Evolutionary conservation across 768 basidiomycete genomes (phyloP).

Genomic region (Boletus huronensis): DNA sequence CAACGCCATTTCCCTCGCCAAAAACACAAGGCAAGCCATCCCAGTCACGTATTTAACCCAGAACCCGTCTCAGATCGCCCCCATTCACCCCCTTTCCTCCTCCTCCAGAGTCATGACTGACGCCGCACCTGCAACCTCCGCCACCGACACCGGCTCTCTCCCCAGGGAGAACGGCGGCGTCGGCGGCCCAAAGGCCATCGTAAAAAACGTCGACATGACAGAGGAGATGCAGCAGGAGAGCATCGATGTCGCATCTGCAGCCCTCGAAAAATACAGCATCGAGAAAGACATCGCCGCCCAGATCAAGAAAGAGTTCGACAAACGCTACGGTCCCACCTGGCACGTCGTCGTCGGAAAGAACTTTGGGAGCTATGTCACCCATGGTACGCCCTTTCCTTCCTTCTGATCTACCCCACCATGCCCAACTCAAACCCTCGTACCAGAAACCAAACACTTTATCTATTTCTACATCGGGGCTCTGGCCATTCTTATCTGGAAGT

Average conservation of each 20-base stretch:
- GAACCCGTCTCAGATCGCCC: neutral
- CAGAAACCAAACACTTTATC: conserved; percentile 98
- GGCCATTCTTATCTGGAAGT: conserved; percentile 94
- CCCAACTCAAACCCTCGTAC: conserved; percentile 9
- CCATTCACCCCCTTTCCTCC: neutral
- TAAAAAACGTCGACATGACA: conserved; percentile 95
- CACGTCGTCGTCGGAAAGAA: conserved; percentile 99
- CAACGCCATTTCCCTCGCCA: conserved; percentile 14
- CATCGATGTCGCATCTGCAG: conserved; percentile 81
- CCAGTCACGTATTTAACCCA: conserved; percentile 27
- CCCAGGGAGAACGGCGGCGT: conserved; percentile 37
- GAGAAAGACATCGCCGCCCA: conserved; percentile 98
- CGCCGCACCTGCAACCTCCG: conserved; percentile 55
- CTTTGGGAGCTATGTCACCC: conserved; percentile 97
- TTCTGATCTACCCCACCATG: neutral
- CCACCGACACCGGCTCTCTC: conserved; percentile 49
- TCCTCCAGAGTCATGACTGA: conserved; percentile 45
- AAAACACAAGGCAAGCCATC: conserved; percentile 27
- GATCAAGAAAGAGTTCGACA: conserved; percentile 98
- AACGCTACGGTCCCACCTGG: conserved; percentile 91
- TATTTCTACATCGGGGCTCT: conserved; percentile 95
- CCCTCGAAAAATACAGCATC: conserved; percentile 88
- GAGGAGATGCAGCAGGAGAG: conserved; percentile 96
- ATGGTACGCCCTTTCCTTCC: conserved; percentile 53
- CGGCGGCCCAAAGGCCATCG: conserved; percentile 72